These are phyloP conservation scores for Collybiopsis luxurians DNA, from an alignment of 768 basidiomycete species.

Conservation along the genomic window DNA sequence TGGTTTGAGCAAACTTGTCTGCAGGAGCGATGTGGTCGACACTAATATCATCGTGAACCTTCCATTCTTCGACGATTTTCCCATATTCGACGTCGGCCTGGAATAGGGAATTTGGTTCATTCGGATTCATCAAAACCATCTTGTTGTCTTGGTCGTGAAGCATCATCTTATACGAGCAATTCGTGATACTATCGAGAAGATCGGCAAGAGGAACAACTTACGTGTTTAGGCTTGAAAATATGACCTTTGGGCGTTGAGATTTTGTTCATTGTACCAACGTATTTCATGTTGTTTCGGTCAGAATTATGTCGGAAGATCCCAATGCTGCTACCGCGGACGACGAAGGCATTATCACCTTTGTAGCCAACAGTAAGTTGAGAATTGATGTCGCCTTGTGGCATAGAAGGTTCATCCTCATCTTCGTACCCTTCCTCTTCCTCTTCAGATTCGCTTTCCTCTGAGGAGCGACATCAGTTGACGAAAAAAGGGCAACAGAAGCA, in stretches of 20 bases:
- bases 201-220: constrained; percentile 28
- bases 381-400: constrained; percentile 65
- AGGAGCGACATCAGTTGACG: constrained; percentile 7
- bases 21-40: constrained; percentile 92
- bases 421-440: constrained; percentile 29
- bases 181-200: constrained; percentile 8
- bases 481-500: background rate
- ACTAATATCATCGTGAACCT: constrained; percentile 84
- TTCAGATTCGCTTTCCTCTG: constrained; percentile 35
- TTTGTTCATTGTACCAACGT: constrained; percentile 83
- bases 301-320: constrained; percentile 79
- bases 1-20: constrained; percentile 93
- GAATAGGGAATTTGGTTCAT: constrained; percentile 78
- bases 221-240: constrained; percentile 83
- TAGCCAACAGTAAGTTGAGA: constrained; percentile 92
- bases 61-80: constrained; percentile 98
- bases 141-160: constrained; percentile 94
- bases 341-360: constrained; percentile 92
- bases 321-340: constrained; percentile 88
- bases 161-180: constrained; percentile 66
- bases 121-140: constrained; percentile 90
- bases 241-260: constrained; percentile 78
- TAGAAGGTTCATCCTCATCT: constrained; percentile 39
- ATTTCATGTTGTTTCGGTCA: constrained; percentile 70
- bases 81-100: constrained; percentile 92